phyloP scores from a whole-genome alignment of 495 filamentous ascomycete species.

The Aspergillus incahuasiensis region DNA sequence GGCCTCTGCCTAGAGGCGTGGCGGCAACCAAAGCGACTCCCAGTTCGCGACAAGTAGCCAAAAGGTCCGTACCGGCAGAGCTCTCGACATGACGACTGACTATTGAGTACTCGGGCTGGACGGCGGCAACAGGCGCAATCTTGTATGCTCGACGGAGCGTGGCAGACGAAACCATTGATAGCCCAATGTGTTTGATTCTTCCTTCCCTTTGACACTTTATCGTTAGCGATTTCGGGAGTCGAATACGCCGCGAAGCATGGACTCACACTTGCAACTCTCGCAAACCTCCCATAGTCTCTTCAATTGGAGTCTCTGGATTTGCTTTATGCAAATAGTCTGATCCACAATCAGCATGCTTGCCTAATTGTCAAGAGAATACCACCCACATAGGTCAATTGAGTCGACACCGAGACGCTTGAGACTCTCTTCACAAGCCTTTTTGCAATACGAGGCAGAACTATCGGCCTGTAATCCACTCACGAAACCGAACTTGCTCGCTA shows the following conservation, averaged over 20 bases:
- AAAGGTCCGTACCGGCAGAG: conserved; percentile 36
- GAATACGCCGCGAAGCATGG: too few relatives aligned
- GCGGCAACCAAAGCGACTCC: conserved; percentile 43
- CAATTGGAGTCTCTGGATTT: conserved; percentile 4
- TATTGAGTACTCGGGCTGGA: conserved; percentile 44
- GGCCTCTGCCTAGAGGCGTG: conserved; percentile 43
- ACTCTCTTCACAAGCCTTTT: conserved; percentile 2
- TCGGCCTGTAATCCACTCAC: neutral
- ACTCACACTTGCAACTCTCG: neutral
- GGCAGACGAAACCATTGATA: conserved; percentile 28
- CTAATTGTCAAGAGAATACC: neutral
- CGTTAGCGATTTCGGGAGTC: too few relatives aligned
- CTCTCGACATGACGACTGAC: conserved; percentile 51
- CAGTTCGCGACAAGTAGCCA: conserved; percentile 46
- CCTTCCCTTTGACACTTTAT: conserved; percentile 30
- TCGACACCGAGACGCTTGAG: conserved; percentile 5
- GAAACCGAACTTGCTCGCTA: conserved; percentile 3
- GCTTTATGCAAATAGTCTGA: conserved; percentile 1
- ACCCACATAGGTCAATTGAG: conserved; percentile 2
- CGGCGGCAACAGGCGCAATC: conserved; percentile 32
- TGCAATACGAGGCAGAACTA: conserved; percentile 4
- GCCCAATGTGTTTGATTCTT: conserved; percentile 45
- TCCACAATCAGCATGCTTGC: neutral
- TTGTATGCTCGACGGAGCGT: conserved; percentile 39
- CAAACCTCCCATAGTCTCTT: conserved; percentile 7